Percentiles rank a stretch among this genome's conserved stretches.
Conservation (phyloP, 495 filamentous ascomycete genomes). For the Neurospora cerealis region DNA sequence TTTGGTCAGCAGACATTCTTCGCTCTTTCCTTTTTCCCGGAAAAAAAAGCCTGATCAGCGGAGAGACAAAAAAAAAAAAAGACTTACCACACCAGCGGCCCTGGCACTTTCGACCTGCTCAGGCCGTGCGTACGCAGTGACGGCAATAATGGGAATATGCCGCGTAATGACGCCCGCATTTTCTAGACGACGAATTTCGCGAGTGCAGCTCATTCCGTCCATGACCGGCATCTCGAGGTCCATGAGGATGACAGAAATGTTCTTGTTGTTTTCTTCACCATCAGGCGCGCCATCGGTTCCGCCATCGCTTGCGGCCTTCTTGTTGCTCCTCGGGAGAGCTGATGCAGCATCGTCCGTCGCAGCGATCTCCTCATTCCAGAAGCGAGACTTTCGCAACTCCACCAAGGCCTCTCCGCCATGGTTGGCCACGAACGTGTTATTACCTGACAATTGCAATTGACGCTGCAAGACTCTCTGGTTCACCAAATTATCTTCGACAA, state of each 20-base stretch:
- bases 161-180: constrained; percentile 34
- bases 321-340: neutral
- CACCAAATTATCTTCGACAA: constrained; percentile 81
- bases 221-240: constrained; percentile 85
- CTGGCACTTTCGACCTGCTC: constrained; percentile 52
- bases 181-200: constrained; percentile 58
- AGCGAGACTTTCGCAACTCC: constrained; percentile 34
- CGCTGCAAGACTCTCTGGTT: constrained; percentile 66
- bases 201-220: constrained; percentile 69
- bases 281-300: neutral
- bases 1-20: neutral
- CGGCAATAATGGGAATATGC: constrained; percentile 69
- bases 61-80: neutral
- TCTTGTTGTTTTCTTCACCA: constrained; percentile 13
- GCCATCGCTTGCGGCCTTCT: neutral
- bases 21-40: constrained; percentile 21
- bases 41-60: constrained; percentile 22
- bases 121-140: constrained; percentile 66
- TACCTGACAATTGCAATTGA: constrained; percentile 60
- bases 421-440: constrained; percentile 59
- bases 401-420: constrained; percentile 71
- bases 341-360: neutral
- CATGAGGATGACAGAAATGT: constrained; percentile 65
- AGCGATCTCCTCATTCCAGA: constrained; percentile 27
- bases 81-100: constrained; percentile 40